Conservation (phyloP, 2,329 filamentous ascomycete species). For the Keithomyces neogunnii region DNA sequence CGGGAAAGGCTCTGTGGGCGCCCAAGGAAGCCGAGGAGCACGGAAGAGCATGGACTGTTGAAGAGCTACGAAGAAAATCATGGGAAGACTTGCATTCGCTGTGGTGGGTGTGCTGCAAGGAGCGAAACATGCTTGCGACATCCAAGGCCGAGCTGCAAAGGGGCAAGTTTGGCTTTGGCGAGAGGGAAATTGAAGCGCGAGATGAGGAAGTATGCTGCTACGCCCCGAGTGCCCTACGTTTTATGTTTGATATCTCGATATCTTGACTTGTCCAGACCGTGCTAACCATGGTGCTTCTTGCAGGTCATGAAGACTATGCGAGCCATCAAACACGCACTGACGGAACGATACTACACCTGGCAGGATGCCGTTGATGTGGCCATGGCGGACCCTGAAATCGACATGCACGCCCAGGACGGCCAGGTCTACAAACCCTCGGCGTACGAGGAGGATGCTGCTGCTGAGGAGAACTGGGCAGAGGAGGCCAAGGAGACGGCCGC, state of each 20-base stretch:
- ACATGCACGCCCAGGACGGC: conserved; percentile 40
- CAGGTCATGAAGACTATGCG: conserved; percentile 73
- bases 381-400: conserved; percentile 56
- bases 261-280: not conserved
- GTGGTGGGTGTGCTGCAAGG: conserved; percentile 92
- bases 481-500: not conserved
- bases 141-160: conserved; percentile 60
- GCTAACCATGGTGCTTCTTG: conserved; percentile 8
- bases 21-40: conserved; percentile 64
- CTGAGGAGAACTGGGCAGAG: conserved; percentile 17
- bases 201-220: conserved; percentile 54
- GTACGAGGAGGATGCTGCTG: conserved; percentile 25
- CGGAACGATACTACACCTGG: conserved; percentile 85
- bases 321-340: conserved; percentile 74
- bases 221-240: no score
- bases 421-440: conserved; percentile 40
- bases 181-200: conserved; percentile 55
- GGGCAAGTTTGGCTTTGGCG: conserved; percentile 64
- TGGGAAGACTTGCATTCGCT: conserved; percentile 89
- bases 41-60: conserved; percentile 74
- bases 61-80: conserved; percentile 80
- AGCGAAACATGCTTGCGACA: conserved; percentile 84
- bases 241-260: no score
- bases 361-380: conserved; percentile 64
- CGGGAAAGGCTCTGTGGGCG: conserved; percentile 58